These are phyloP conservation scores for Patellaria atrata DNA, from an alignment of 495 filamentous ascomycete species.

Conservation along the genomic window DNA sequence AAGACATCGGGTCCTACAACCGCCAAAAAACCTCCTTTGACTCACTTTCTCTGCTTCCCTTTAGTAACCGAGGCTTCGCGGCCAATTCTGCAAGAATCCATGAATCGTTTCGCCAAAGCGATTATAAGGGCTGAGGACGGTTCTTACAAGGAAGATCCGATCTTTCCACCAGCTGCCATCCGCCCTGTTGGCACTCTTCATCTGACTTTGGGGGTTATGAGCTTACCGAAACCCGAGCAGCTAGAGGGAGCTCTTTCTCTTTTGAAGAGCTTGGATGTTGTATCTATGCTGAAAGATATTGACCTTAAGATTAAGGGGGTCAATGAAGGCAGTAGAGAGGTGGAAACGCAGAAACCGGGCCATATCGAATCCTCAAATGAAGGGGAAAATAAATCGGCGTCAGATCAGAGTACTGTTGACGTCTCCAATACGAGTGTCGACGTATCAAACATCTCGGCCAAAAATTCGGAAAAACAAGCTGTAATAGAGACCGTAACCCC, in stretches of 20 bases:
- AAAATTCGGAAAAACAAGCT: no score
- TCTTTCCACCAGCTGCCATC: no score
- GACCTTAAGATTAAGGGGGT: background rate
- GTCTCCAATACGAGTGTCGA: background rate
- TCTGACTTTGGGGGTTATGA: constrained; percentile 80
- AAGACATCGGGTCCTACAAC: no score
- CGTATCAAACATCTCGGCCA: no score
- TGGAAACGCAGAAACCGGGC: constrained; percentile 14
- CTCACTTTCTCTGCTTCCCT: constrained; percentile 81
- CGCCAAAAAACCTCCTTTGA: constrained; percentile 40
- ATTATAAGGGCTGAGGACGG: no score
- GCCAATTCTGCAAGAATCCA: constrained; percentile 44
- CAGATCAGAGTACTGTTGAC: background rate
- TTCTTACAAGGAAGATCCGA: no score
- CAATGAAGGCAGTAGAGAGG: background rate
- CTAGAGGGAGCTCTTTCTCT: constrained; percentile 46
- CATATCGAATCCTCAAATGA: background rate
- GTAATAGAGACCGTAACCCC: no score
- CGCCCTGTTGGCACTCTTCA: constrained; percentile 71
- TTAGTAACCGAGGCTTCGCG: constrained; percentile 49
- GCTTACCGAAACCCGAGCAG: constrained; percentile 40
- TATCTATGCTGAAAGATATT: background rate
- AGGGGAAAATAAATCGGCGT: background rate
- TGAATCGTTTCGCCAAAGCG: constrained; percentile 51
- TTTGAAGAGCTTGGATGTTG: constrained; percentile 24